Percentiles rank a stretch among this genome's conserved stretches.
Evolutionary conservation across 371 early-diverging fungal species (phyloP).

Genomic region (Mucor piriformis): DNA sequence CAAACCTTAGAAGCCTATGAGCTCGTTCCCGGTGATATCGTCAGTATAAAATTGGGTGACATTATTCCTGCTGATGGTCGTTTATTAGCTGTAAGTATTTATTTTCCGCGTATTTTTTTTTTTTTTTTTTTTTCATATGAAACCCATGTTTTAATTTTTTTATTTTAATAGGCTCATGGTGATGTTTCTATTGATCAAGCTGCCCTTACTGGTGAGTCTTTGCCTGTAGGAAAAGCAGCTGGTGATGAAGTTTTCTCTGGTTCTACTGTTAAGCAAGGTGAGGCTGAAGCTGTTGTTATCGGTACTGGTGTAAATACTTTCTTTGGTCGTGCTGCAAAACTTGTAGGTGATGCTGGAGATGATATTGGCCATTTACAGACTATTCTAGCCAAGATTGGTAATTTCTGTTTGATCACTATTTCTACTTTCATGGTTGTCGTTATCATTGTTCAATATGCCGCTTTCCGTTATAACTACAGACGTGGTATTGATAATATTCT

Average conservation of each 20-base stretch:
- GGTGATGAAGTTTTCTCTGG: slow-evolving; percentile 76
- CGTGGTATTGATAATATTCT: slow-evolving; percentile 74
- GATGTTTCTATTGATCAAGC: slow-evolving; percentile 74
- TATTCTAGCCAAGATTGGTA: slow-evolving; percentile 89
- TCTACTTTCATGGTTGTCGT: slow-evolving; percentile 73
- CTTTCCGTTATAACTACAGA: slow-evolving; percentile 71
- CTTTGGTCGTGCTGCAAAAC: slow-evolving; percentile 87
- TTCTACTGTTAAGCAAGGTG: slow-evolving; percentile 91
- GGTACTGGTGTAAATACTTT: slow-evolving; percentile 85
- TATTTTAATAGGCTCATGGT: slow-evolving; percentile 35
- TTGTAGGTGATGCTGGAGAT: slow-evolving; percentile 77
- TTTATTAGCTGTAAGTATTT: slow-evolving; percentile 50
- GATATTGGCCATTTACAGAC: slow-evolving; percentile 90
- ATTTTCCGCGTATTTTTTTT: background rate
- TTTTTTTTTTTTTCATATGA: background rate
- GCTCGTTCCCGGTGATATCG: slow-evolving; percentile 78
- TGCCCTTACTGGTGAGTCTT: slow-evolving; percentile 84
- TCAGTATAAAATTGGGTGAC: slow-evolving; percentile 76
- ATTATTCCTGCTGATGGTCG: slow-evolving; percentile 79
- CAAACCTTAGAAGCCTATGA: slow-evolving; percentile 52
- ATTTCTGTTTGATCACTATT: slow-evolving; percentile 75
- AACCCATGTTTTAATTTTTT: slow-evolving; percentile 1
- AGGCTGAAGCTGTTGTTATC: slow-evolving; percentile 86
- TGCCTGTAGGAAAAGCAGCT: slow-evolving; percentile 72
- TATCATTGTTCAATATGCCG: slow-evolving; percentile 80